Conservation (phyloP, 306 rosid genomes). For the Fragaria nilgerrensis region DNA sequence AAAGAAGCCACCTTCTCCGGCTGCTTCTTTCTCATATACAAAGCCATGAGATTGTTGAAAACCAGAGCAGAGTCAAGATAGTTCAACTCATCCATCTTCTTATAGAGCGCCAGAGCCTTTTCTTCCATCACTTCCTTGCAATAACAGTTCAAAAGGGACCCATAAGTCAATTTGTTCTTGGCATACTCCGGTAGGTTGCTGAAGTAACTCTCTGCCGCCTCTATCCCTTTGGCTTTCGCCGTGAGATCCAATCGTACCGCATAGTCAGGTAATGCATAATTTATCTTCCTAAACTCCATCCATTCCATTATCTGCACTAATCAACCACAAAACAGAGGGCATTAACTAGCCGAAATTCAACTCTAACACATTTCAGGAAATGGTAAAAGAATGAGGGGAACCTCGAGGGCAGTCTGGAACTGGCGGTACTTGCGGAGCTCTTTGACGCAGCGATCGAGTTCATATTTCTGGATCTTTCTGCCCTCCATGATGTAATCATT, state of each 20-base stretch:
- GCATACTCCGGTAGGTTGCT: conserved; percentile 35
- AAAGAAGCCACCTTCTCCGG: conserved; percentile 51
- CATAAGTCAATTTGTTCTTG: conserved; percentile 55
- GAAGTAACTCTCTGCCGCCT: conserved; percentile 71
- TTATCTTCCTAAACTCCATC: conserved; percentile 66
- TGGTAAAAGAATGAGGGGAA: conserved; percentile 9
- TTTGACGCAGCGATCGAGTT: conserved; percentile 44
- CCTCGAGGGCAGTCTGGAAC: conserved; percentile 68
- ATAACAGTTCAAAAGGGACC: conserved; percentile 69
- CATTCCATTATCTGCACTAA: conserved; percentile 73
- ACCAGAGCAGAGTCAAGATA: conserved; percentile 39
- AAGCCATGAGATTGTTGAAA: conserved; percentile 59
- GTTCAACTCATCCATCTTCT: conserved; percentile 48
- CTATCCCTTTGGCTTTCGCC: conserved; percentile 55
- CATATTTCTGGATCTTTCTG: conserved; percentile 37
- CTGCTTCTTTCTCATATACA: conserved; percentile 60
- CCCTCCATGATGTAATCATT: conserved; percentile 61
- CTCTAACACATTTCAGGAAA: neutral
- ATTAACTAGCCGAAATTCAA: neutral
- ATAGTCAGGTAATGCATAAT: conserved; percentile 43
- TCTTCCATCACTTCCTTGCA: conserved; percentile 59
- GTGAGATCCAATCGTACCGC: conserved; percentile 65
- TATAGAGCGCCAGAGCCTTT: conserved; percentile 55
- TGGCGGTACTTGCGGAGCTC: conserved; percentile 60
- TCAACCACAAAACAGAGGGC: neutral